Evolutionary conservation across 805 yeast species (phyloP), one percentile per base, ranked within the genome.

Genomic region (Lipomyces orientalis): DNA sequence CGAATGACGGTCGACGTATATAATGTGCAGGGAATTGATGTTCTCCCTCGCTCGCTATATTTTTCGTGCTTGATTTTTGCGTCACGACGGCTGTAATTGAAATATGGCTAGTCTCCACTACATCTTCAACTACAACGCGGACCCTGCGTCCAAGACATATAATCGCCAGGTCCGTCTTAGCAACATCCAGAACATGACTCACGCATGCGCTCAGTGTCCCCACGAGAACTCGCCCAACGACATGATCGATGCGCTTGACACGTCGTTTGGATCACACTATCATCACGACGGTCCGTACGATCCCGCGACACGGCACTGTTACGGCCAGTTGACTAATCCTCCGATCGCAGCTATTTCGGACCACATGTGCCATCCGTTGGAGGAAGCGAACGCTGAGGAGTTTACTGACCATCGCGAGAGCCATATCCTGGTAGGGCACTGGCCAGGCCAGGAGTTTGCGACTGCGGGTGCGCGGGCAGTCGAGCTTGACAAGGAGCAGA

Each of bases 231-330:
- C 43, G 1, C 12, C 57, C 54, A 61, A 39, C 58, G 64, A 61
- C 46, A 56, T 35, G 49, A 54, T 61, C 51, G 64, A 61, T 46
- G 35, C 37, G 8, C 64, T 61, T 29, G 64, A 61, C 22, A 37
- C 43, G 31, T 61, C 64, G 29, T 61, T 61, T 29, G 64, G 64
- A 46, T 9, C 39, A 9, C 35, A 37, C 34, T 61, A 61, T 31
- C 64, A 61, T 46, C 64, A 61, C 54, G 64, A 61, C 37, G 64
- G 64, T 22, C 64, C 64, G 14, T 61, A 54, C 22, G 64, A 61
- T 22, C 59, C 64, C 7, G 55, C 64, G 16, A 39, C 39, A 29
- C 7, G 35, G n/a, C 55, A 61, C 12, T 58, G 64, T 58, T 54
- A 61, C 54, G 22, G 31, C 12, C 25, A 31, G 29, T 43, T 14